phyloP scores from a whole-genome alignment of 2,329 filamentous ascomycete species.

The Arthrinium puccinioides region DNA sequence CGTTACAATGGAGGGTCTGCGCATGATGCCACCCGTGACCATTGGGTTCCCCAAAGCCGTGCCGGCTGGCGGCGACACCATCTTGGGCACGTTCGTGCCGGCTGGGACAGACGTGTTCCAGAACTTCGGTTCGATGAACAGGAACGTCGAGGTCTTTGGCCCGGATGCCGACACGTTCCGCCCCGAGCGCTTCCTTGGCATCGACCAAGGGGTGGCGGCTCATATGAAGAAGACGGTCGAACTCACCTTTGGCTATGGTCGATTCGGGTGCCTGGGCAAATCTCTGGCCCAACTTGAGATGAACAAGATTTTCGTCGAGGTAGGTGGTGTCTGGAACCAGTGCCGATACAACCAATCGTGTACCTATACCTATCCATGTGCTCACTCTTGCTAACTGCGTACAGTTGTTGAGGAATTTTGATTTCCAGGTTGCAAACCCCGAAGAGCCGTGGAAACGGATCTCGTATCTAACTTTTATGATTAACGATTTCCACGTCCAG shows the following conservation, averaged over 20 bases:
- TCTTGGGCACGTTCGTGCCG: conserved; percentile 5
- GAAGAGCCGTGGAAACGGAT: not conserved
- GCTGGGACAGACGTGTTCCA: conserved; percentile 6
- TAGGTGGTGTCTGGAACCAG: no score
- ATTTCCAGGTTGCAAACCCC: not conserved
- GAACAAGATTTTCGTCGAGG: conserved; percentile 5
- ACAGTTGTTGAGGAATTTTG: not conserved
- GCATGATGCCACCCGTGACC: conserved; percentile 7
- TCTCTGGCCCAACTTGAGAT: conserved; percentile 6
- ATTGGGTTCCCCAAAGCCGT: conserved; percentile 8
- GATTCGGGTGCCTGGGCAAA: conserved; percentile 7
- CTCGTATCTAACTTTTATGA: not conserved
- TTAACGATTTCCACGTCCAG: not conserved
- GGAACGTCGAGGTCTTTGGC: conserved; percentile 1
- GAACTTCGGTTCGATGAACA: conserved; percentile 1
- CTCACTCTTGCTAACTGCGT: no score
- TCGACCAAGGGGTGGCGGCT: not conserved
- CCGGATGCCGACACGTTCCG: conserved; percentile 5
- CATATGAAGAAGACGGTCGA: conserved; percentile 5
- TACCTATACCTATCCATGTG: no score
- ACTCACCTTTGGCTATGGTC: conserved; percentile 6
- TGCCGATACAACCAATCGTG: no score
- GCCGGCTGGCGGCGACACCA: conserved; percentile 7
- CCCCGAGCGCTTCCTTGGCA: conserved; percentile 7
- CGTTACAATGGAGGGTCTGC: conserved; percentile 8